Evolutionary conservation across 2,329 filamentous ascomycete genomes (phyloP).

Genomic region (Fusarium tanahbumbuense): DNA sequence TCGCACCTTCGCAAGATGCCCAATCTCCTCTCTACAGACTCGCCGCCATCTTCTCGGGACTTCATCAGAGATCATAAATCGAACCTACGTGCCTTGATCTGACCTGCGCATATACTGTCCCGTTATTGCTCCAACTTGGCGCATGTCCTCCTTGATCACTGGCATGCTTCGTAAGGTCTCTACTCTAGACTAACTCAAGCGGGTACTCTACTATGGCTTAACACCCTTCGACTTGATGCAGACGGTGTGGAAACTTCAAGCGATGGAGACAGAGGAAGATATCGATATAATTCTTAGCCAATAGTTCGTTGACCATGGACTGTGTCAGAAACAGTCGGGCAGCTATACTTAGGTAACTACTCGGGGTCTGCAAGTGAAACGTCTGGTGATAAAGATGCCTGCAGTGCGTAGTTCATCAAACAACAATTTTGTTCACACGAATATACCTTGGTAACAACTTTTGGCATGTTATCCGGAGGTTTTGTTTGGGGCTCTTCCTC

Average conservation of each 20-base stretch:
- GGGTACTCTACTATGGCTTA: neutral
- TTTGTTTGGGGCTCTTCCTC: too few relatives aligned
- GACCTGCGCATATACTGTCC: neutral
- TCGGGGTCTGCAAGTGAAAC: too few relatives aligned
- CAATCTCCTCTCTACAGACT: accelerated
- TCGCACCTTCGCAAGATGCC: neutral
- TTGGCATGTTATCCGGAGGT: too few relatives aligned
- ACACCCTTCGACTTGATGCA: neutral
- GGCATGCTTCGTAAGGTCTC: neutral
- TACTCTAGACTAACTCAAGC: accelerated
- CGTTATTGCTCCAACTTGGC: too few relatives aligned
- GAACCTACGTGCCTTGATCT: neutral
- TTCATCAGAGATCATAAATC: neutral
- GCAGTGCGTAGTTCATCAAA: too few relatives aligned
- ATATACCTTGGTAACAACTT: too few relatives aligned
- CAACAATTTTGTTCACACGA: too few relatives aligned
- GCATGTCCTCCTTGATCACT: too few relatives aligned
- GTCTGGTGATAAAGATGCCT: too few relatives aligned
- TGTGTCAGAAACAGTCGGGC: too few relatives aligned
- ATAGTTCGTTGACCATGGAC: neutral
- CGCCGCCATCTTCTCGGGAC: neutral
- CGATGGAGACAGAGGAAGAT: neutral
- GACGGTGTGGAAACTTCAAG: neutral
- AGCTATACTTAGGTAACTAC: too few relatives aligned
- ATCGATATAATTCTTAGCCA: neutral